Base-by-base conservation (phyloP, 495 filamentous ascomycete genomes). In the Rhizodiscina lignyota region DNA sequence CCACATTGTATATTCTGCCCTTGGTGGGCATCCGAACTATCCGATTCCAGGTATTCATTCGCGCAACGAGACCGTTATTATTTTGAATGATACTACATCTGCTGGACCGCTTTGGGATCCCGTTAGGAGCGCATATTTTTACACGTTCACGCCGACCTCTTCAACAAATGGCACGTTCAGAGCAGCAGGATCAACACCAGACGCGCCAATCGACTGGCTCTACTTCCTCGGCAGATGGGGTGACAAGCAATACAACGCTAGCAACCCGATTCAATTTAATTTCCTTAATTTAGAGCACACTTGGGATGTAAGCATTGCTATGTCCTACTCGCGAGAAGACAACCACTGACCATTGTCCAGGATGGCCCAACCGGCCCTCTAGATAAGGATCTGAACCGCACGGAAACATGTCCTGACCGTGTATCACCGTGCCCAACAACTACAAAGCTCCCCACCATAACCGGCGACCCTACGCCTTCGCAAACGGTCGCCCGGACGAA, bases 51-150 rank as follows among this genome's bases (percentile, higher is more conserved):
- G 49, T 18, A 50, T 49, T 33, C 69, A 74, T 37, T 67, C 70
- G 44, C 67, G 72, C 41, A 61, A 74, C 58, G 44, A 71, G 55
- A 51, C 72, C 53, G 6, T 68, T 56, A 36, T 78, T 46, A 48
- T 63, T 60, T 43, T 74, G 50, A 50, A 81, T 60, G 71, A 80
- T 59, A 42, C 72, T 51, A 57, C 74, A 56, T 52, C 78, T 59
- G 51, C 59, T 39, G 58, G 70, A 18, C 41, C 39, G 49, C 31
- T 42, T 15, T 53, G 44, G 47, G 49, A 50, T 36, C 49, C 47
- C 8, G 34, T 35, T 3, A 36, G 41, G 3, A 33, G 28, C 10
- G 44, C 49, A 8, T 53, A 48, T 31, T 50, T 43, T 23, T 48
- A 50, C 30, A 39, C 21, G n/a, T 35, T 26, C 30, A 18, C 17